A percentile compares a stretch with the other conserved stretches of the same genome.
Evolutionary conservation across 768 basidiomycete genomes (phyloP).

Genomic region (Suillus brevipes): DNA sequence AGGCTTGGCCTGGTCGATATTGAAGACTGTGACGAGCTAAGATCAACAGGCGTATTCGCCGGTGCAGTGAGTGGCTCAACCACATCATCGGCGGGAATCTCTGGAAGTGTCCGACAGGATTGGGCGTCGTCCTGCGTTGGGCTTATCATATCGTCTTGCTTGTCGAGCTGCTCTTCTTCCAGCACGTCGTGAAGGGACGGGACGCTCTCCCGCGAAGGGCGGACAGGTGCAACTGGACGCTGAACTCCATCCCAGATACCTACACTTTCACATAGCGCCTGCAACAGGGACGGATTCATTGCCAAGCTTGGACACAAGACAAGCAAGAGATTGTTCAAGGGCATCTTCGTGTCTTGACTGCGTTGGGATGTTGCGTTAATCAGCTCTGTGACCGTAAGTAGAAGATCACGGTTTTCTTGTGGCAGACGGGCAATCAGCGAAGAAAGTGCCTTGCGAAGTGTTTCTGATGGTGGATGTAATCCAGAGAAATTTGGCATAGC

Average conservation of each 20-base stretch:
- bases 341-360: slow-evolving; percentile 85
- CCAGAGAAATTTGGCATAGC: slow-evolving; percentile 68
- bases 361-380: slow-evolving; percentile 72
- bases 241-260: slow-evolving; percentile 56
- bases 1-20: slow-evolving; percentile 4
- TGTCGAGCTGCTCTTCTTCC: slow-evolving; percentile 7
- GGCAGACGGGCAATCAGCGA: slow-evolving; percentile 71
- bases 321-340: slow-evolving; percentile 81
- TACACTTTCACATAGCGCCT: slow-evolving; percentile 70
- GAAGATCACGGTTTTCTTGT: slow-evolving; percentile 78
- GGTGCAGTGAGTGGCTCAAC: background rate
- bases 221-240: background rate
- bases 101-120: slow-evolving; percentile 25
- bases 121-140: slow-evolving; percentile 12
- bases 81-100: slow-evolving; percentile 21
- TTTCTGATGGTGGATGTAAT: slow-evolving; percentile 59
- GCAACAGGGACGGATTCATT: slow-evolving; percentile 73
- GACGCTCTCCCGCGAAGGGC: slow-evolving; percentile 5
- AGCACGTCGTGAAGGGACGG: slow-evolving; percentile 1
- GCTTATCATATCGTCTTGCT: slow-evolving; percentile 13
- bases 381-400: slow-evolving; percentile 78
- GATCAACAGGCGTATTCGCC: slow-evolving; percentile 7
- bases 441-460: slow-evolving; percentile 57
- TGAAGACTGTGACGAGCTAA: slow-evolving; percentile 4
- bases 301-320: slow-evolving; percentile 87